Conservation (phyloP, 2,329 filamentous ascomycete genomes). For the Fusarium protoensiforme region DNA sequence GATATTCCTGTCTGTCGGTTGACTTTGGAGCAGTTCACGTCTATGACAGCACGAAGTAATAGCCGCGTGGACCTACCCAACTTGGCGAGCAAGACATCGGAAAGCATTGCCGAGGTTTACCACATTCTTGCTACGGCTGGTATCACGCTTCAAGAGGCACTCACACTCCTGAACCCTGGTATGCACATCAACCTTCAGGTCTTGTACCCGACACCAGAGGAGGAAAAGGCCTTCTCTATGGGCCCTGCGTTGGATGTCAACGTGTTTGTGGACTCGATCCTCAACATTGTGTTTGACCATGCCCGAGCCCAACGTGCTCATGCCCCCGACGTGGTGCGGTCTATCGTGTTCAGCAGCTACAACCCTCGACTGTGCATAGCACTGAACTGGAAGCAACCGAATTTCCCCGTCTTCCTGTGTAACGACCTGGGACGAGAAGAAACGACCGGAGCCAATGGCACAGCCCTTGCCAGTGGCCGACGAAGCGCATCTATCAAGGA, state of each 20-base stretch:
- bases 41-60: constrained; percentile 57
- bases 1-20: constrained; percentile 86
- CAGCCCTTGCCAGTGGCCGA: constrained; percentile 69
- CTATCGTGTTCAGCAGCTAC: constrained; percentile 94
- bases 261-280: constrained; percentile 82
- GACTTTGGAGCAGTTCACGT: constrained; percentile 77
- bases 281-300: constrained; percentile 91
- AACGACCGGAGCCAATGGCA: constrained; percentile 50
- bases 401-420: constrained; percentile 95
- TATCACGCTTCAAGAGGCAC: constrained; percentile 80
- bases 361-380: constrained; percentile 91
- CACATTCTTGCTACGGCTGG: constrained; percentile 79
- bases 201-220: constrained; percentile 81
- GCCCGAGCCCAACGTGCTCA: constrained; percentile 74
- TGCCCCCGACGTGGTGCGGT: constrained; percentile 78
- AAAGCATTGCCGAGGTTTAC: constrained; percentile 74
- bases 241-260: constrained; percentile 87
- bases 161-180: constrained; percentile 78
- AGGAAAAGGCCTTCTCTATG: constrained; percentile 77
- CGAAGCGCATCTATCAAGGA: constrained; percentile 92
- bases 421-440: constrained; percentile 84
- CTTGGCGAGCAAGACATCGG: constrained; percentile 59
- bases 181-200: constrained; percentile 95
- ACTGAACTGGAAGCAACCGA: constrained; percentile 99
- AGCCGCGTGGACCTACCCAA: constrained; percentile 56